Evolutionary conservation across 164 flowering plant species (phyloP), one percentile per base, ranked within the genome.

Genomic region (Santalum album): DNA sequence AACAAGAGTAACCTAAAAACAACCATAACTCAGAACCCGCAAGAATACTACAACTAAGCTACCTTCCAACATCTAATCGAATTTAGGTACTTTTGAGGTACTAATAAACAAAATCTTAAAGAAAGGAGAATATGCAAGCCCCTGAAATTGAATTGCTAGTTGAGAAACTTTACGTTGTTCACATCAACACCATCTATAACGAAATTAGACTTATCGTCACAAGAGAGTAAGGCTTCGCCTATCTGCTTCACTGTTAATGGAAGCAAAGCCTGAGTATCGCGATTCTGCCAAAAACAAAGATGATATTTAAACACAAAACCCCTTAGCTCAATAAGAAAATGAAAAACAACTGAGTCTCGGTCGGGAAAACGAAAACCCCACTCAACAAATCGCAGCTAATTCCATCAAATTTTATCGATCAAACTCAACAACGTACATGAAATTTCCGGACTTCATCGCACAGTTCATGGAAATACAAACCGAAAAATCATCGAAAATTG

Each of bases 171-270:
- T 67, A 87, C 99, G 58, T 71, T 82, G 68, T 63, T 80, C 2
- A 79, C 83, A 44, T 85, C 87, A 26, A 80, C 79, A 15, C 97
- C 97, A 38, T 89, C 90, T 10, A 85, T 64, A 10, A 75, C 29
- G 52, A 88, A 69, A 62, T 69, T 79, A 12, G 82, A 65, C 61
- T 69, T 87, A 24, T 87, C 96, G 40, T 71, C 84, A 14, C 65
- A 62, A 0, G 85, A 51, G 16, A 52, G 62, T 47, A 51, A 44
- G 20, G 86, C 86, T 15, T 78, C 74, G 15, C 57, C 71, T 26
- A 92, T 72, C 65, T 89, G 99, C 71, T 89, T 92, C 63, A 85
- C 90, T 2, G 97, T 92, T 43, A 89, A 55, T 1, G 99, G 97
- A 51, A 79, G 64, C 74, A 87, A 66, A 9, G 78, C 69, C 63